A percentile compares a stretch with the other conserved stretches of the same genome.
These are phyloP conservation scores for Gastrolobium bilobum DNA, from an alignment of 306 rosid species.

Conservation along the genomic window DNA sequence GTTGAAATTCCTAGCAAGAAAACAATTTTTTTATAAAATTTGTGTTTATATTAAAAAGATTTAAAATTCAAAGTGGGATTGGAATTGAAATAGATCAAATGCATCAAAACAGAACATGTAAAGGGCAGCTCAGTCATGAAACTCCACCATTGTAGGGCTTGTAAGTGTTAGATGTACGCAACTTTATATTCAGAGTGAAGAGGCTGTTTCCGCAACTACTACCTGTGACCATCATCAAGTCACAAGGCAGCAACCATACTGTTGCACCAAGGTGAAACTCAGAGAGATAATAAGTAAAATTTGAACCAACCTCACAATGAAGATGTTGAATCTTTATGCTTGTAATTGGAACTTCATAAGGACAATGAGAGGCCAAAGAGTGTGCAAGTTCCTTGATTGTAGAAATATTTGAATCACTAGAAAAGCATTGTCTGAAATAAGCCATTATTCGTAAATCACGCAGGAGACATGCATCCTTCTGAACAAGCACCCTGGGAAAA, in stretches of 20 bases:
- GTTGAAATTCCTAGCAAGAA: slow-evolving; percentile 9
- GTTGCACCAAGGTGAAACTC: not conserved
- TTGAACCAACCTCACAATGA: slow-evolving; percentile 73
- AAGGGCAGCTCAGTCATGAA: slow-evolving; percentile 26
- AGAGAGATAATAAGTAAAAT: slow-evolving; percentile 30
- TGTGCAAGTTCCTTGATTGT: slow-evolving; percentile 87
- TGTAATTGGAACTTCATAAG: slow-evolving; percentile 91
- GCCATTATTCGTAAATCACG: slow-evolving; percentile 83
- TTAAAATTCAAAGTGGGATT: slow-evolving; percentile 26
- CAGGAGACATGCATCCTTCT: slow-evolving; percentile 74
- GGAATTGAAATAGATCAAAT: slow-evolving; percentile 33
- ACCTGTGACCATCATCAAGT: slow-evolving; percentile 31
- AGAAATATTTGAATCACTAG: slow-evolving; percentile 66
- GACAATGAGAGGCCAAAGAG: slow-evolving; percentile 82
- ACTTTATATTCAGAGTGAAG: slow-evolving; percentile 7
- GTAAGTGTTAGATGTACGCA: slow-evolving; percentile 20
- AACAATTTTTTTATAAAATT: slow-evolving; percentile 9
- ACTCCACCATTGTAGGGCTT: slow-evolving; percentile 10
- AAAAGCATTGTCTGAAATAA: slow-evolving; percentile 91
- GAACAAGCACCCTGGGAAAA: slow-evolving; percentile 68
- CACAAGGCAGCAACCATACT: slow-evolving; percentile 10
- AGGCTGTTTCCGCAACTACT: slow-evolving; percentile 18
- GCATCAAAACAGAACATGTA: slow-evolving; percentile 35
- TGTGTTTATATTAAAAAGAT: not conserved
- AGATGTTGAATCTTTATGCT: slow-evolving; percentile 81